Base-by-base conservation (phyloP, 2,329 filamentous ascomycete genomes). In the Alternaria triticimaculans region DNA sequence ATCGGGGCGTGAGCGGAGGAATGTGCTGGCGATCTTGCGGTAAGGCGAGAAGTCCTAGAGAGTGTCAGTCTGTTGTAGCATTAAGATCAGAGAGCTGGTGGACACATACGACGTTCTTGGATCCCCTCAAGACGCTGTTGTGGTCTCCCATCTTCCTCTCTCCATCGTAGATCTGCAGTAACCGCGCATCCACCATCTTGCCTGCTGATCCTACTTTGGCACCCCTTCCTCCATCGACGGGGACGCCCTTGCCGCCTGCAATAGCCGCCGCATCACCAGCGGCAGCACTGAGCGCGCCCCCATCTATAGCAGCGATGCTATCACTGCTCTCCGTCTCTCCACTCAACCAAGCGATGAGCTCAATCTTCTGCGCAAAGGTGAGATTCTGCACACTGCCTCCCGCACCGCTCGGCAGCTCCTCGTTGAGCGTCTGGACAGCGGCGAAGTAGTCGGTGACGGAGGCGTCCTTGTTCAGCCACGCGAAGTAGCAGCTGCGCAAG, bases 401-500 rank as follows among this genome's bases (percentile, higher is more conserved):
- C 11, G 85, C 85, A 18, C 87, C 88, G 2, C 80, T 82, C 0
- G 84, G 84, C 25, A 97, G 85, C 75, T 93, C 89, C 55, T 92
- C 90, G 78, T 97, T 97, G 60, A 98, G 86, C 70, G 89, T 86
- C 73, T 92, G 90, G 14, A 93, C 92, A 0, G 91, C 90, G 25
- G 91, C 88, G 81, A 97, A 96, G 86, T 98, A 98, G 73, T 97
- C 93, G 11, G 92, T 92, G 70, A 97, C 94, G 58, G 91, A 89
- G 59, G 91, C 89, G 83, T 98, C 95, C 80, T 94, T 93, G 82
- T 97, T 96, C 75, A 92, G 86, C 93, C 94, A 99, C 60, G 94
- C 94, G 78, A 98, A 97, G 84, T 95, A 97, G 81, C 97, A 95
- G 79, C 92, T 96, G 77, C 96, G 93, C 71, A 99, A 85, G 78